These are phyloP conservation scores for Colletotrichum lindemuthianum DNA, from an alignment of 2,329 filamentous ascomycete genomes.

Conservation along the genomic window DNA sequence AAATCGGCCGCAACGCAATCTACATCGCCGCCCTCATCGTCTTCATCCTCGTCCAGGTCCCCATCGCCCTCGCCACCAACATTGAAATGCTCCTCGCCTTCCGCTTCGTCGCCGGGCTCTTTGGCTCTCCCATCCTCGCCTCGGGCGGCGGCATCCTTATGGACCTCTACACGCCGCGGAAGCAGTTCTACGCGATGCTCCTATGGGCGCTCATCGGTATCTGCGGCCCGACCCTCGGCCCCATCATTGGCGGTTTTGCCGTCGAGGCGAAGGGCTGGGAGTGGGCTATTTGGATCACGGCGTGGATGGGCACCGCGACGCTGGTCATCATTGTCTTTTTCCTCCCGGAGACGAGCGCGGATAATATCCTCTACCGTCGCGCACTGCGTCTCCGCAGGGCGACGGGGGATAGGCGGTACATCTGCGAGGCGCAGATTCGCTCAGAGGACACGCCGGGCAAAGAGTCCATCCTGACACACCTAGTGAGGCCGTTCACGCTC, in stretches of 20 bases:
- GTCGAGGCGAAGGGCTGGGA: slow-evolving; percentile 36
- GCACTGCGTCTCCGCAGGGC: slow-evolving; percentile 35
- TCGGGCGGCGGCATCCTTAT: slow-evolving; percentile 17
- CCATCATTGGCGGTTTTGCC: slow-evolving; percentile 31
- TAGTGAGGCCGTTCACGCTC: slow-evolving; percentile 25
- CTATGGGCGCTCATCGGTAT: slow-evolving; percentile 26
- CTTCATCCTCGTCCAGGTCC: slow-evolving; percentile 34
- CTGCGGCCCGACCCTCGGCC: slow-evolving; percentile 27
- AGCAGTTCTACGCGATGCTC: slow-evolving; percentile 24
- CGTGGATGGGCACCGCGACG: slow-evolving; percentile 33
- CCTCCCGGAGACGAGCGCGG: slow-evolving; percentile 39
- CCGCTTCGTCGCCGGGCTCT: slow-evolving; percentile 39
- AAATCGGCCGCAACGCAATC: slow-evolving; percentile 35
- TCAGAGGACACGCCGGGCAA: slow-evolving; percentile 28
- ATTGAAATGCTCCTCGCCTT: slow-evolving; percentile 36
- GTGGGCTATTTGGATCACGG: slow-evolving; percentile 39
- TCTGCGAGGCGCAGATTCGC: slow-evolving; percentile 32
- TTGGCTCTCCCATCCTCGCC: slow-evolving; percentile 29
- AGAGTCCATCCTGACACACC: slow-evolving; percentile 32
- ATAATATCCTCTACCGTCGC: slow-evolving; percentile 39
- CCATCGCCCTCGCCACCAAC: slow-evolving; percentile 32
- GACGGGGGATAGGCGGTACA: slow-evolving; percentile 32
- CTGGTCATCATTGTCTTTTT: slow-evolving; percentile 39
- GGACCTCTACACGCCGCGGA: slow-evolving; percentile 22
- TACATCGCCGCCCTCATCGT: slow-evolving; percentile 36